Base-by-base conservation (phyloP, 2,329 filamentous ascomycete species). In the Ascochyta clinopodiicola region DNA sequence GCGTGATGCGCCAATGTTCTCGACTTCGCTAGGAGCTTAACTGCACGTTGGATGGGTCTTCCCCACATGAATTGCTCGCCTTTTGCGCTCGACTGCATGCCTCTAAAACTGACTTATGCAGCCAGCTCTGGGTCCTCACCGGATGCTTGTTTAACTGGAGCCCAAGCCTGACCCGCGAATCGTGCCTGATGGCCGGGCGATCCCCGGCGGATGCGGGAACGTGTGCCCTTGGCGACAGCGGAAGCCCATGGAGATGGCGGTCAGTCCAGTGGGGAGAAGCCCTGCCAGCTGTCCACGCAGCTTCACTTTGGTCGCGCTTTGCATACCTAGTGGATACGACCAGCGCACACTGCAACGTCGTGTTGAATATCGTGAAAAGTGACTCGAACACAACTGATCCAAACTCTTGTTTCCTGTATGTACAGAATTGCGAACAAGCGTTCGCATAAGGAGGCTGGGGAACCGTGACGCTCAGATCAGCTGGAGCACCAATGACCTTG, bases 101-200 rank as follows among this genome's bases (percentile, higher is more conserved):
- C 40, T 49, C 52, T 44, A 50, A 48, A 46, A 50, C 42, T 37
- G 25, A 46, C 47, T 46, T 43, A 46, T 56, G 52, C 52, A 56
- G 36, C 46, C 46, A n/a, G 42, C 42, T 43, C 36, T 59, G 60
- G 63, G 60, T 51, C 60, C 47, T 63, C 60, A 66, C 63, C 64
- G 62, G 59, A 57, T 51, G 53, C 44, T 38, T 31, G 51, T 52
- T 52, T 34, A 38, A 46, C 39, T 56, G 43, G 52, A 50, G 46
- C 52, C 46, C 52, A 38, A 50, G 46, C 52, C 31, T 42, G 40
- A 56, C 40, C 52, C 46, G 52, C 46, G 52, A 56, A 50, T 56
- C 52, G 46, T 50, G 45, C 52, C 36, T 46, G 52, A 42, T 21
- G 56, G 51, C 50, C 53, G 51, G 50, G 39, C 48, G 51, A 59